phyloP scores from a whole-genome alignment of 768 basidiomycete species.

The Fibroporia radiculosa region DNA sequence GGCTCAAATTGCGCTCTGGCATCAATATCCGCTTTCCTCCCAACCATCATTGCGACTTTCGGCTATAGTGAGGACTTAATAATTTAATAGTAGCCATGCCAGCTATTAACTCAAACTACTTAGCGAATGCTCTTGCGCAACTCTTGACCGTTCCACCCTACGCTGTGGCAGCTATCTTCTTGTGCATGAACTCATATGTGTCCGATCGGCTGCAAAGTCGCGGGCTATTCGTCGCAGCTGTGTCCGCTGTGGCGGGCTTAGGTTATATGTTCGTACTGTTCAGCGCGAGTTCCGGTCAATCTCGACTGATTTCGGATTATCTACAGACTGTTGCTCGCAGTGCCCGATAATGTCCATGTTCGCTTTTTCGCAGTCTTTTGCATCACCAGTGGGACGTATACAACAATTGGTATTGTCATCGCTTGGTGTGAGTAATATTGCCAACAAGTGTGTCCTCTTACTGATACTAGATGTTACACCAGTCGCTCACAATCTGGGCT shows the following conservation, averaged over 20 bases:
- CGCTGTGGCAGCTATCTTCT: constrained; percentile 58
- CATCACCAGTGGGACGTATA: constrained; percentile 71
- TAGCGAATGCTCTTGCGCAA: constrained; percentile 61
- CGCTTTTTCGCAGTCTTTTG: constrained; percentile 76
- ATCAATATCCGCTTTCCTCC: constrained; percentile 78
- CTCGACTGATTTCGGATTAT: neutral
- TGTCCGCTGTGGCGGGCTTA: constrained; percentile 39
- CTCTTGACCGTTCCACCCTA: constrained; percentile 80
- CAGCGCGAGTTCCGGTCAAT: no score
- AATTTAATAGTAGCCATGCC: neutral
- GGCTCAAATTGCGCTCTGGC: constrained; percentile 69
- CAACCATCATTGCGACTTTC: constrained; percentile 71
- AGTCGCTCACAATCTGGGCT: constrained; percentile 33
- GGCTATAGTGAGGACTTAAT: constrained; percentile 48
- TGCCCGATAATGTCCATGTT: constrained; percentile 46
- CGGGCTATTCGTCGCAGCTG: constrained; percentile 38
- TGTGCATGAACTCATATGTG: constrained; percentile 47
- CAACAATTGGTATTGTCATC: constrained; percentile 63
- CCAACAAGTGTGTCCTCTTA: neutral
- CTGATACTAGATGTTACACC: neutral
- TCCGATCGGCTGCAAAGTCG: constrained; percentile 66
- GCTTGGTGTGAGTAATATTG: constrained; percentile 58
- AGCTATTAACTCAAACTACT: constrained; percentile 7
- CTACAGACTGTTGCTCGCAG: constrained; percentile 48
- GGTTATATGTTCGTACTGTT: constrained; percentile 51